Evolutionary conservation across 257 asterid species (phyloP).

Genomic region (Verbena officinalis): DNA sequence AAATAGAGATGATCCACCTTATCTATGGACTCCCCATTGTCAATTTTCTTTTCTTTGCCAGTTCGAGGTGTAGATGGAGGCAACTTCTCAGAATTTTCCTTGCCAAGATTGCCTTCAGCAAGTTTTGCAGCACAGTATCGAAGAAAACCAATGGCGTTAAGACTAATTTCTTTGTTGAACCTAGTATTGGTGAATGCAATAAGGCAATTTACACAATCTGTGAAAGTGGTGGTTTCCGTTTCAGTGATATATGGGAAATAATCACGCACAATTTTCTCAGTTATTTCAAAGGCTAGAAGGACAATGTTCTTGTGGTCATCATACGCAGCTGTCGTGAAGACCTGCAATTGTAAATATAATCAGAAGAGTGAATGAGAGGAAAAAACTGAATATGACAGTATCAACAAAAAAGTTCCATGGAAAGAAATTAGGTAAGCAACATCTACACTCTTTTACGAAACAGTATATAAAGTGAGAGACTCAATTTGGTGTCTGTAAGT

Average conservation of each 20-base stretch:
- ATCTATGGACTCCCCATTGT: conserved; percentile 61
- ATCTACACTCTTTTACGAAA: too few relatives aligned
- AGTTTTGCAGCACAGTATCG: conserved; percentile 96
- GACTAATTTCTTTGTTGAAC: conserved; percentile 92
- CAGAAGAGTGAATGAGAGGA: conserved; percentile 22
- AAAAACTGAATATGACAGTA: conserved; percentile 22
- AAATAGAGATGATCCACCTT: conserved; percentile 89
- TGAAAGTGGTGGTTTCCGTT: conserved; percentile 95
- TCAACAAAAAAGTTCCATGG: conserved; percentile 11
- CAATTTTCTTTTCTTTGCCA: conserved; percentile 65
- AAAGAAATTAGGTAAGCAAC: background rate
- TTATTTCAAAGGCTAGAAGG: conserved; percentile 90
- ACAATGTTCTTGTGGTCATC: conserved; percentile 97
- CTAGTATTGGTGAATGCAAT: conserved; percentile 96
- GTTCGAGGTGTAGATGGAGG: conserved; percentile 71
- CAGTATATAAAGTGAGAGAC: too few relatives aligned
- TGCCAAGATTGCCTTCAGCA: conserved; percentile 91
- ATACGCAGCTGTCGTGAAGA: conserved; percentile 96
- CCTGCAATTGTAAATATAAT: conserved; percentile 52
- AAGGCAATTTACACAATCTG: conserved; percentile 94
- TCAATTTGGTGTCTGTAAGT: too few relatives aligned
- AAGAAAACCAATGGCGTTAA: conserved; percentile 95
- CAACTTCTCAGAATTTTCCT: conserved; percentile 52
- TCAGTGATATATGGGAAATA: conserved; percentile 97
- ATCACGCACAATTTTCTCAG: conserved; percentile 95